Evolutionary conservation across 2,329 filamentous ascomycete species (phyloP).

Genomic region (Exophiala calicioides): DNA sequence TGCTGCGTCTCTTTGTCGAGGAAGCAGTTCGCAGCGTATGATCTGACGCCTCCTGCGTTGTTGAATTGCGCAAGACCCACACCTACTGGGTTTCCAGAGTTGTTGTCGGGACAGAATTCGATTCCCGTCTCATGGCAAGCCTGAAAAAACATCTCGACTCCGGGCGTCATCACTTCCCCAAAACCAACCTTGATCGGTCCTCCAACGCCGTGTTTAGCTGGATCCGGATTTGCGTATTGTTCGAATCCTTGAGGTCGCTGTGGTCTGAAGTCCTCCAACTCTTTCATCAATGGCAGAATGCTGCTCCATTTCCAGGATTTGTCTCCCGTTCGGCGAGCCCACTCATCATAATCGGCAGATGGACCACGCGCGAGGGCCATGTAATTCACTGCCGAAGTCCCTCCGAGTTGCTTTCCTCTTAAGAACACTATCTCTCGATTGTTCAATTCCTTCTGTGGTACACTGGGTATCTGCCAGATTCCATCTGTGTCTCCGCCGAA

Average conservation of each 20-base stretch:
- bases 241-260: constrained; percentile 39
- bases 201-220: constrained; percentile 50
- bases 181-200: constrained; percentile 55
- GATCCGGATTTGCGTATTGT: constrained; percentile 52
- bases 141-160: constrained; percentile 49
- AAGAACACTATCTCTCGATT: too few species aligned
- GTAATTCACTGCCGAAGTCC: constrained; percentile 58
- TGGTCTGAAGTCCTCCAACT: constrained; percentile 54
- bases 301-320: constrained; percentile 57
- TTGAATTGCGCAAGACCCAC: constrained; percentile 55
- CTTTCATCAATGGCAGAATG: constrained; percentile 53
- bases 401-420: constrained; percentile 56
- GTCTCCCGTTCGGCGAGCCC: constrained; percentile 59
- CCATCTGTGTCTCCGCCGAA: constrained; percentile 4
- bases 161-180: constrained; percentile 52
- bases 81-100: constrained; percentile 61
- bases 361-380: constrained; percentile 58
- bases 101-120: constrained; percentile 56
- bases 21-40: constrained; percentile 56
- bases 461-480: constrained; percentile 21
- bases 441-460: constrained; percentile 48
- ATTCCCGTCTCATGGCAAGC: constrained; percentile 53
- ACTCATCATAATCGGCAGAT: constrained; percentile 62
- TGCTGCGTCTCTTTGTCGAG: constrained; percentile 39
- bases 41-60: constrained; percentile 50